Conservation (phyloP, 306 rosid genomes). For the Citrullus amarus region DNA sequence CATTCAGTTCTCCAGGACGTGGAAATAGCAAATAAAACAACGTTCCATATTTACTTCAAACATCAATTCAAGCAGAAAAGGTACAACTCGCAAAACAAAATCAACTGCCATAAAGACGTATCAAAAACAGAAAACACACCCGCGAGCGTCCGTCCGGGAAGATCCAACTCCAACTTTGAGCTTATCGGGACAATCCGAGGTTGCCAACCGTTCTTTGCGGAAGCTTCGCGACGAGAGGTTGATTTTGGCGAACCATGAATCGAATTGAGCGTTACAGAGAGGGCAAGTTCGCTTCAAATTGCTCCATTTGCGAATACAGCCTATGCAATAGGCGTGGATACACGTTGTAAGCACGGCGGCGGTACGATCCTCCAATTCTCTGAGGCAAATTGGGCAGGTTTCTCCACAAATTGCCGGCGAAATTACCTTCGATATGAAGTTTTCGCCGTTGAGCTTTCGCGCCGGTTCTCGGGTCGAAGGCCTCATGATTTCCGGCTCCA, state of each 20-base stretch:
- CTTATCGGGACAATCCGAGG: background rate
- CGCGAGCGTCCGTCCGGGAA: background rate
- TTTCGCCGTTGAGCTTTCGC: constrained; percentile 15
- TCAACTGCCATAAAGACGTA: background rate
- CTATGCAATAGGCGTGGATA: constrained; percentile 35
- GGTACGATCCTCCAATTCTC: constrained; percentile 14
- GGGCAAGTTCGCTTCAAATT: constrained; percentile 38
- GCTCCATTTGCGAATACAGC: constrained; percentile 52
- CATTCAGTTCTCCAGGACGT: background rate
- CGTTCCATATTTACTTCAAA: background rate
- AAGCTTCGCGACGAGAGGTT: constrained; percentile 22
- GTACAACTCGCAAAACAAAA: background rate
- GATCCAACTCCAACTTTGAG: constrained; percentile 3
- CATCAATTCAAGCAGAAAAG: background rate
- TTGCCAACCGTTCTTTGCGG: constrained; percentile 19
- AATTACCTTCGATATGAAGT: constrained; percentile 22
- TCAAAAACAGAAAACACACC: constrained; percentile 10
- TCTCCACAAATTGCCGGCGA: constrained; percentile 30
- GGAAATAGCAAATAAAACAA: background rate
- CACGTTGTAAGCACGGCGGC: constrained; percentile 35
- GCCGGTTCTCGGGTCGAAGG: constrained; percentile 4
- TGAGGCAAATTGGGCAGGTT: constrained; percentile 38
- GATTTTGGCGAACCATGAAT: constrained; percentile 33
- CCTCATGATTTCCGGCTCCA: background rate
- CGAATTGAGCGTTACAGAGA: constrained; percentile 42